These are phyloP conservation scores for Candida dubliniensis DNA, from an alignment of 1,139 yeast genomes.

Conservation along the genomic window DNA sequence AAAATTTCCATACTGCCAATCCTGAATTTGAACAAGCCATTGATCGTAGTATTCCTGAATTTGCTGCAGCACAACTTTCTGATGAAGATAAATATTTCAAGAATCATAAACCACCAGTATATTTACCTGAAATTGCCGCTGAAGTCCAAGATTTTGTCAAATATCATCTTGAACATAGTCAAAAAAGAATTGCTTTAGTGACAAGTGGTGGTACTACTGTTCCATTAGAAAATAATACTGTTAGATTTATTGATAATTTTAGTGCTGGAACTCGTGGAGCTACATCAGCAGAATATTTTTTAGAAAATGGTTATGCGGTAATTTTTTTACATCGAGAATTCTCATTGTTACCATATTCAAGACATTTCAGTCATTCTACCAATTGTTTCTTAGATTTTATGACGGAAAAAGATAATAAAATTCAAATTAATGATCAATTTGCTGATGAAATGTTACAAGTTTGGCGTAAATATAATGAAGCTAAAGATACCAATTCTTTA, in stretches of 20 bases:
- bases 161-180: constrained; percentile 33
- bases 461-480: constrained; percentile 62
- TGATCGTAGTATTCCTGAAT: constrained; percentile 71
- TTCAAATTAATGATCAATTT: constrained; percentile 61
- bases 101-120: constrained; percentile 70
- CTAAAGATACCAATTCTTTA: constrained; percentile 58
- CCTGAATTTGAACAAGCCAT: constrained; percentile 77
- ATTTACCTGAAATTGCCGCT: constrained; percentile 59
- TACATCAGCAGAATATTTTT: constrained; percentile 87
- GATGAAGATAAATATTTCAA: constrained; percentile 80
- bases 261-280: constrained; percentile 99
- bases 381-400: constrained; percentile 85
- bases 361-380: constrained; percentile 84
- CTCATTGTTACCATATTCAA: constrained; percentile 84
- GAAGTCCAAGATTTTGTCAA: constrained; percentile 63
- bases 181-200: constrained; percentile 69
- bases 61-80: constrained; percentile 70
- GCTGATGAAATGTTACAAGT: constrained; percentile 64
- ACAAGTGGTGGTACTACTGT: constrained; percentile 99
- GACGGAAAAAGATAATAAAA: constrained; percentile 52
- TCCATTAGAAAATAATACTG: constrained; percentile 94
- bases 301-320: constrained; percentile 85
- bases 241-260: constrained; percentile 92
- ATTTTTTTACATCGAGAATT: constrained; percentile 90
- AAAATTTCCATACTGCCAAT: constrained; percentile 55